Base-by-base conservation (phyloP, 2,329 filamentous ascomycete genomes). In the Penicillium janthinellum region DNA sequence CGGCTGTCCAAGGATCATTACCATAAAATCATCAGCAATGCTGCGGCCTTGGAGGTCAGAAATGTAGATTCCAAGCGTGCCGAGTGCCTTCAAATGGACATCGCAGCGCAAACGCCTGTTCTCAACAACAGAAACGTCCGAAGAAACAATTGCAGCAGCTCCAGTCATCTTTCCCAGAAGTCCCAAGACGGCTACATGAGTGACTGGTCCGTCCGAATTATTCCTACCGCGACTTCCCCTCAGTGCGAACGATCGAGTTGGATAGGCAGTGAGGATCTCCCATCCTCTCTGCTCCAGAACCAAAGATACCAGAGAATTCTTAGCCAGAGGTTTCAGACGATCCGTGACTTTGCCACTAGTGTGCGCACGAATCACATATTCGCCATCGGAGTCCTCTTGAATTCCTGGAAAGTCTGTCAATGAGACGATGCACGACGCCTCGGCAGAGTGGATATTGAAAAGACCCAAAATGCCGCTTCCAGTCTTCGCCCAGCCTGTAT, bases 91-190 rank as follows among this genome's bases (percentile, higher is more conserved):
- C 44, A 97, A 72, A 14, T 83, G 85, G 1, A 89, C 85, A 67
- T 87, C 86, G 12, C 96, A 77, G 7, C 86, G 76, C 20, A 95
- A 77, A 15, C 86, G 71, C 11, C 87, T 86, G 58, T 86, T 88
- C 7, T 82, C 79, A 38, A 83, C 77, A 66, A 88, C 72, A 37
- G 83, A 83, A 47, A 88, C 83, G 31, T 84, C 81, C n/a, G 81
- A 88, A 39, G 81, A 82, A 1, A 89, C 79, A 7, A 96, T 83
- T 0, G 92, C 92, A 1, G 91, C 92, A 0, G 89, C 87, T 0
- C 92, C 94, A 0, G 92, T 92, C 90, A 98, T 96, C 75, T 97
- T 96, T 2, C 85, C 90, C 3, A 96, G 65, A 1, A 98, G 79
- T 0, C 94, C 94, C 0, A 98, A 75, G 17, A 89, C 87, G 0